Conservation (phyloP, 2,329 filamentous ascomycete species). For the Hypoxylon sp. region DNA sequence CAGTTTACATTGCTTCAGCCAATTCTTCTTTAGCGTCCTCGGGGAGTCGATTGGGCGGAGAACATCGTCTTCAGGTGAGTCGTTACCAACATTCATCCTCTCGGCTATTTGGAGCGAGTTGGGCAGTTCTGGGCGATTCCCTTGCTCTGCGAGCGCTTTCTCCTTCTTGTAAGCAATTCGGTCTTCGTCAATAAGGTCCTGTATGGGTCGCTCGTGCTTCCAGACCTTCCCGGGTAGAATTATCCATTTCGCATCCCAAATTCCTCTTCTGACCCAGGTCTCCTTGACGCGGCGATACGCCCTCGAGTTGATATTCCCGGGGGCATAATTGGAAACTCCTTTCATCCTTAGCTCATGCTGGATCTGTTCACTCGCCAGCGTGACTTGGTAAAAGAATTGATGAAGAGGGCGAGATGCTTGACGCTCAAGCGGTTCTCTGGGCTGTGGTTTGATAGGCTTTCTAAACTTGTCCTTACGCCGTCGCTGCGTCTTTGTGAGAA, state of each 20-base stretch:
- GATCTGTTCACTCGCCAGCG: slow-evolving; percentile 10
- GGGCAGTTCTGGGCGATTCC: background rate
- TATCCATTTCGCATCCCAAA: slow-evolving; percentile 28
- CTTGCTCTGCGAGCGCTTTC: background rate
- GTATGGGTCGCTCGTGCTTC: slow-evolving; percentile 18
- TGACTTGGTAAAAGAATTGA: slow-evolving; percentile 26
- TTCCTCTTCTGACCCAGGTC: slow-evolving; percentile 1
- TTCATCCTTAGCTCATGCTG: background rate
- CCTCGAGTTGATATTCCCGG: slow-evolving; percentile 13
- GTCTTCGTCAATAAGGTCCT: background rate
- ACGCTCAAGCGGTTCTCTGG: background rate
- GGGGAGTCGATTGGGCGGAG: too few relatives aligned
- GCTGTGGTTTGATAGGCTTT: background rate
- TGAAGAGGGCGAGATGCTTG: slow-evolving; percentile 23
- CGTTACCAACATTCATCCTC: too few relatives aligned
- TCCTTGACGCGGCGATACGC: slow-evolving; percentile 19
- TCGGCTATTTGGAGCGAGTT: too few relatives aligned
- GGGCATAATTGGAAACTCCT: background rate
- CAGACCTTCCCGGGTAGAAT: slow-evolving; percentile 29
- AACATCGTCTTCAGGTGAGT: too few relatives aligned
- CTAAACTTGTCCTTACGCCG: background rate
- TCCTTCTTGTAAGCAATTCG: background rate
- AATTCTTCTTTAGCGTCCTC: too few relatives aligned
- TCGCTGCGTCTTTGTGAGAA: too few relatives aligned
- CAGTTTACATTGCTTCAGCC: too few relatives aligned